Percentiles rank a stretch among this genome's conserved stretches.
Conservation (phyloP, 2,329 filamentous ascomycete species). For the Amesomyces nigricolor region DNA sequence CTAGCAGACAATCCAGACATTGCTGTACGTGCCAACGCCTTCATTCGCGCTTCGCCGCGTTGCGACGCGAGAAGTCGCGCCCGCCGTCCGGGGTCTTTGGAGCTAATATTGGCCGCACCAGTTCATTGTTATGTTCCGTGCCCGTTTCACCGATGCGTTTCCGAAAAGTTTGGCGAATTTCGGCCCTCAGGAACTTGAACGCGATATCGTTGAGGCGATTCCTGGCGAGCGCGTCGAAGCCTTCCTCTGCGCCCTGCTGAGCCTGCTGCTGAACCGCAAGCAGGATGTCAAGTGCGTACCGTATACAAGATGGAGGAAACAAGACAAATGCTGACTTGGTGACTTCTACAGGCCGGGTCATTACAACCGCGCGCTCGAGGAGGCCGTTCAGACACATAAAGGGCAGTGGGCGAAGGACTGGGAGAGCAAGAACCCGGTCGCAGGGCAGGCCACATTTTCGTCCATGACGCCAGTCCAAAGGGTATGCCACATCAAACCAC, state of each 20-base stretch:
- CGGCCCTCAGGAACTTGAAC: slow-evolving; percentile 91
- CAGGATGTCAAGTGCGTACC: slow-evolving; percentile 92
- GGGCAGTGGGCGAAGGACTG: slow-evolving; percentile 83
- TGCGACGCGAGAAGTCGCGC: slow-evolving; percentile 51
- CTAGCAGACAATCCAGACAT: slow-evolving; percentile 88
- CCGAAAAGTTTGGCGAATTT: slow-evolving; percentile 82
- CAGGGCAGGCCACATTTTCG: slow-evolving; percentile 73
- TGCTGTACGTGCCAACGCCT: slow-evolving; percentile 61
- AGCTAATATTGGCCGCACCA: slow-evolving; percentile 37
- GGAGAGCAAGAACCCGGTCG: slow-evolving; percentile 76
- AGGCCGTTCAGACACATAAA: slow-evolving; percentile 79
- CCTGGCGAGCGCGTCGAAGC: slow-evolving; percentile 83
- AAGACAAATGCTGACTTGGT: slow-evolving; percentile 19
- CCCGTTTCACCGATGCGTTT: slow-evolving; percentile 85
- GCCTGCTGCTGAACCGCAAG: slow-evolving; percentile 89
- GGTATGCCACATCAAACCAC: slow-evolving; percentile 45
- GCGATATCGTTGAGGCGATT: slow-evolving; percentile 68
- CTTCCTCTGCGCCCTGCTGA: slow-evolving; percentile 82
- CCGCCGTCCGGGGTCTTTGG: slow-evolving; percentile 14
- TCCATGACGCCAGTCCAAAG: slow-evolving; percentile 76
- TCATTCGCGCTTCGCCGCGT: slow-evolving; percentile 35
- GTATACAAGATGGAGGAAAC: neutral
- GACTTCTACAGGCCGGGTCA: slow-evolving; percentile 66
- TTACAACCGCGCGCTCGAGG: slow-evolving; percentile 87
- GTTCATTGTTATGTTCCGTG: slow-evolving; percentile 98